Base-by-base conservation (phyloP, 2,329 filamentous ascomycete genomes). In the Talaromyces sp. region DNA sequence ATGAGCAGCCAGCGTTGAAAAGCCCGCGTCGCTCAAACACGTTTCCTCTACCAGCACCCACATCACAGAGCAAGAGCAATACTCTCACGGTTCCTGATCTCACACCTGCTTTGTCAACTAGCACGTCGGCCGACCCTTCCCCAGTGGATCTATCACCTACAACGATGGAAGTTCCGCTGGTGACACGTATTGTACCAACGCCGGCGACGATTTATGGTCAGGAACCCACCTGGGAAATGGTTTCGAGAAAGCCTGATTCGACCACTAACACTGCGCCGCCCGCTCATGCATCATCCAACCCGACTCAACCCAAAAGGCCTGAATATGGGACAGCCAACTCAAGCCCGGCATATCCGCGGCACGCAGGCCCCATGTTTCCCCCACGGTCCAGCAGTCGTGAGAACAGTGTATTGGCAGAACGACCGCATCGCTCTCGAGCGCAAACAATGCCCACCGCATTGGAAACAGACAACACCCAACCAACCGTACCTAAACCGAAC, bases 181-280 rank as follows among this genome's bases (percentile, higher is more conserved):
- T 44, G 28, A 67, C 47, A 64, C 44, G 66, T 9, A 62, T 64
- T 11, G 57, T 63, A 4, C 65, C 62, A 28, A 64, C 55, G 28
- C 65, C 65, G 25, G 58, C 66, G 27, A 62, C 67, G 39, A 60
- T 60, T n/a, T 51, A 61, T 32, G 55, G 59, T 27, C 51, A n/a
- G 13, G 66, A 70, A 28, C 69, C 69, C 0, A 61, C 59, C 32
- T 70, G 68, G 67, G 68, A 70, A 30, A 69, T 68, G 39, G 51
- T 68, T 32, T 67, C 59, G 44, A 67, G 57, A 32, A 65, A 64
- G 55, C 15, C 19, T 10, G 10, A n/a, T 10, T 44, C 49, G 25
- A 56, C 39, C 32, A 42, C 28, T 15, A 53, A 27, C 25, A 53
- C 15, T 30, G 28, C 49, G 15, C 11, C 11, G 8, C 7, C 49